phyloP scores from a whole-genome alignment of 441 rosid genomes.

The Eruca vesicaria region DNA sequence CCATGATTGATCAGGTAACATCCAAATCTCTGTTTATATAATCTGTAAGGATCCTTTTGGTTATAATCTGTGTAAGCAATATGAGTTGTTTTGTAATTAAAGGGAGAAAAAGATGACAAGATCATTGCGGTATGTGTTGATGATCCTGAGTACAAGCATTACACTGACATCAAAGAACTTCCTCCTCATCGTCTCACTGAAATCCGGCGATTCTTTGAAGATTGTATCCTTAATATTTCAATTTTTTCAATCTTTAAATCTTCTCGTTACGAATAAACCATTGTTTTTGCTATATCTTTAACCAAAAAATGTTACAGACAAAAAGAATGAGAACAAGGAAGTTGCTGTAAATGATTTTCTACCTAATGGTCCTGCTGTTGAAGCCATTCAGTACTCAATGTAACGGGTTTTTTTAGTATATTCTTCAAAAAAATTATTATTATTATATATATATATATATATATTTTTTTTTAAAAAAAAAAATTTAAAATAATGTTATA shows the following conservation, averaged over 20 bases:
- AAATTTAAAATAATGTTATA: background rate
- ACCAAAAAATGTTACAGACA: constrained; percentile 23
- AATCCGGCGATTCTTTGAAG: constrained; percentile 91
- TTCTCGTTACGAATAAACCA: background rate
- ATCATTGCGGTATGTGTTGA: constrained; percentile 93
- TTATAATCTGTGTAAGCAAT: background rate
- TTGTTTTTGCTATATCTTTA: background rate
- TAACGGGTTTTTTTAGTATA: background rate
- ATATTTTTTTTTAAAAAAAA: too few species aligned
- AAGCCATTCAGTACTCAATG: constrained; percentile 42
- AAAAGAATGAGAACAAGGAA: constrained; percentile 41
- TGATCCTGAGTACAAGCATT: constrained; percentile 91
- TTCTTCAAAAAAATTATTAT: background rate
- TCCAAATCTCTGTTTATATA: background rate
- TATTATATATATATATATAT: background rate
- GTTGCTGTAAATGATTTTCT: constrained; percentile 40
- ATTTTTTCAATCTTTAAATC: background rate
- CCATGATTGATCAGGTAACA: constrained; percentile 84
- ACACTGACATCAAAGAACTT: constrained; percentile 74
- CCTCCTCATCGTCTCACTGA: constrained; percentile 90
- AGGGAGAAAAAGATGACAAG: constrained; percentile 97
- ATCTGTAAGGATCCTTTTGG: background rate
- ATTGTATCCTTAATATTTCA: constrained; percentile 51
- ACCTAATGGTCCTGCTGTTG: constrained; percentile 26
- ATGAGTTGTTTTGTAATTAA: background rate